Base-by-base conservation (phyloP, 2,329 filamentous ascomycete genomes). In the Periconia macrospinosa region DNA sequence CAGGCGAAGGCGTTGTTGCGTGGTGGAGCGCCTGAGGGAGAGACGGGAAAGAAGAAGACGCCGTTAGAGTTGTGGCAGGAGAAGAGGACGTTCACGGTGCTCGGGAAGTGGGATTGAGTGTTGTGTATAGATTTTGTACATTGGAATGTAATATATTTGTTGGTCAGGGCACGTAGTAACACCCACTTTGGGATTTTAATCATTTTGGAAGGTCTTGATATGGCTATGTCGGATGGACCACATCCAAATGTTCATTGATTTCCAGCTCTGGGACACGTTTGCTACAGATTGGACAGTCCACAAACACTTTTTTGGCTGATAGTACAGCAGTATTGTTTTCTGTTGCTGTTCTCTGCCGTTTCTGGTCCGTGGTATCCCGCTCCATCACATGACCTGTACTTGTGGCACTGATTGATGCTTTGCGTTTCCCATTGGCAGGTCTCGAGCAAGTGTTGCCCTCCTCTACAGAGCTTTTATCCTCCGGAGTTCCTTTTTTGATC, bases 171-270 rank as follows among this genome's bases (percentile, higher is more conserved):
- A n/a, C n/a, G n/a, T n/a, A n/a, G n/a, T n/a, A n/a, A n/a, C n/a
- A n/a, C n/a, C n/a, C n/a, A n/a, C n/a, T n/a, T n/a, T n/a, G n/a
- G n/a, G n/a, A n/a, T n/a, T n/a, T n/a, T n/a, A n/a, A 5, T 14
- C 20, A 30, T 19, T 30, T 10, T 45, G 42, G 43, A 37, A 37
- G 33, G 33, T 37, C 11, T 37, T 3, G 5, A 37, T 37, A 37
- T 13, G 11, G 15, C 33, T 37, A n/a, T 13, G 15, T n/a, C 11
- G 11, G 49, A 55, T 72, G 70, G 53, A 65, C 54, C 47, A 52
- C 42, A 55, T 78, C 75, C 1, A 78, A 58, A 60, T 78, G 76
- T 49, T 69, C 58, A 51, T 77, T 77, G 50, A 78, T 75, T 6
- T 65, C 50, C 41, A 62, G 55, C 45, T 72, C 68, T 6, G 60